These are phyloP conservation scores for Trypanosoma congolense DNA, from an alignment of 208 protist genomes.

Conservation along the genomic window DNA sequence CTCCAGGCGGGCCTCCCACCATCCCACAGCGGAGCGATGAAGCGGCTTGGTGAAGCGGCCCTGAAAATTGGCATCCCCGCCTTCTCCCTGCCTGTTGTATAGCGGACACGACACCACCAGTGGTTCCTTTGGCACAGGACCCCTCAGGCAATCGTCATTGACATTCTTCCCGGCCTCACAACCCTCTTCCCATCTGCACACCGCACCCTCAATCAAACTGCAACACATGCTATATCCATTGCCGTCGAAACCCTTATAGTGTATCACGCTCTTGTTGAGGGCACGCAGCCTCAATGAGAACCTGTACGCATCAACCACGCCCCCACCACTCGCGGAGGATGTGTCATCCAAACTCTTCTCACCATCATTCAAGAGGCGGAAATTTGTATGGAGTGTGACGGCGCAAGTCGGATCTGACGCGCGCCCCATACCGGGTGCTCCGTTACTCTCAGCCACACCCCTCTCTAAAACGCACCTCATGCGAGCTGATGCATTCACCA, in stretches of 20 bases:
- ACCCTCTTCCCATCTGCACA: conserved; percentile 14
- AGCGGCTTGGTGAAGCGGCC: conserved; percentile 57
- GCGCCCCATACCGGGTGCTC: not conserved
- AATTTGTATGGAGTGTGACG: conserved; percentile 19
- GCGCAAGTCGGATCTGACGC: conserved; percentile 6
- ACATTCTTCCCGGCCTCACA: not conserved
- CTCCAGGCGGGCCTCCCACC: conserved; percentile 49
- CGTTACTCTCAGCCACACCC: not conserved
- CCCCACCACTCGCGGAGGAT: no score
- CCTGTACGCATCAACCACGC: conserved; percentile 44
- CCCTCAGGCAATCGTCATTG: not conserved
- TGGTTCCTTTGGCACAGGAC: conserved; percentile 4
- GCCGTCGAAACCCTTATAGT: conserved; percentile 78
- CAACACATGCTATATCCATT: conserved; percentile 84
- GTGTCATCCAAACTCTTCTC: no score
- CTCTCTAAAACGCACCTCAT: conserved; percentile 21
- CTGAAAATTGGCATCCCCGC: conserved; percentile 14
- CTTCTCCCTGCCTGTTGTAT: conserved; percentile 8
- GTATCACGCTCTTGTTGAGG: conserved; percentile 26
- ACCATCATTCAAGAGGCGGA: conserved; percentile 5
- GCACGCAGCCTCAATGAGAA: conserved; percentile 37
- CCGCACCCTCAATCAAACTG: conserved; percentile 26
- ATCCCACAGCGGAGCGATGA: conserved; percentile 29
- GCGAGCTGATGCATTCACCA: conserved; percentile 30
- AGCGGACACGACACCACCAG: conserved; percentile 32